These are phyloP conservation scores for Myrica gale DNA, from an alignment of 306 rosid genomes.

Conservation along the genomic window DNA sequence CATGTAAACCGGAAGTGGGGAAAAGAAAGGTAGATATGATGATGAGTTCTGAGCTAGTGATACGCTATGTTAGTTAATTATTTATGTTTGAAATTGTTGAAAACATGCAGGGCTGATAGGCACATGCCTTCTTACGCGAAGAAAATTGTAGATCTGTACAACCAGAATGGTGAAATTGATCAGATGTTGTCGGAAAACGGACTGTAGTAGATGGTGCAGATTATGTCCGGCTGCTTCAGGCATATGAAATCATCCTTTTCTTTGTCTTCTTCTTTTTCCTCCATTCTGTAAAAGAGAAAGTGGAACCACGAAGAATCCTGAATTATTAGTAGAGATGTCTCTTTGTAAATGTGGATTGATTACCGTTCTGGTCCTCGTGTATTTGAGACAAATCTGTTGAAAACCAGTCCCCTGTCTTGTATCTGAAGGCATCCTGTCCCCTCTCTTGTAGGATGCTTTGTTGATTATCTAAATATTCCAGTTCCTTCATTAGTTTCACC, in stretches of 20 bases:
- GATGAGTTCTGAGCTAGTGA: background rate
- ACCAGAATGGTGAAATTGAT: conserved; percentile 82
- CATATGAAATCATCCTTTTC: conserved; percentile 3
- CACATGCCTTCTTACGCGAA: conserved; percentile 85
- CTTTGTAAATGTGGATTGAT: background rate
- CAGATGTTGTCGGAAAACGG: conserved; percentile 59
- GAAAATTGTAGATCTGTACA: conserved; percentile 80
- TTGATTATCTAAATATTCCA: too few relatives aligned
- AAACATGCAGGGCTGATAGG: conserved; percentile 74
- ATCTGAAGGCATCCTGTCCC: too few relatives aligned
- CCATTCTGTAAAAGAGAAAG: background rate
- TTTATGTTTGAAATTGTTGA: conserved; percentile 18
- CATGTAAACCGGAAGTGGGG: conserved; percentile 78
- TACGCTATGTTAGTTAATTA: conserved; percentile 9
- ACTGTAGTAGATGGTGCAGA: conserved; percentile 3
- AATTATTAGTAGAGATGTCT: background rate
- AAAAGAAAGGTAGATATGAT: conserved; percentile 66
- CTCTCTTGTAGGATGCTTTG: too few relatives aligned
- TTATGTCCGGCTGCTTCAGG: background rate
- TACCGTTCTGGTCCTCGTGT: background rate
- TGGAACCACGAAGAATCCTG: background rate
- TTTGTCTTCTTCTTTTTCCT: too few relatives aligned
- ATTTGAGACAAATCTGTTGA: too few relatives aligned
- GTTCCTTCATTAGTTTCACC: too few relatives aligned
- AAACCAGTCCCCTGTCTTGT: too few relatives aligned